These are phyloP conservation scores for Globisporangium rhizosaccharum DNA, from an alignment of 352 stramenopile species.

Conservation along the genomic window DNA sequence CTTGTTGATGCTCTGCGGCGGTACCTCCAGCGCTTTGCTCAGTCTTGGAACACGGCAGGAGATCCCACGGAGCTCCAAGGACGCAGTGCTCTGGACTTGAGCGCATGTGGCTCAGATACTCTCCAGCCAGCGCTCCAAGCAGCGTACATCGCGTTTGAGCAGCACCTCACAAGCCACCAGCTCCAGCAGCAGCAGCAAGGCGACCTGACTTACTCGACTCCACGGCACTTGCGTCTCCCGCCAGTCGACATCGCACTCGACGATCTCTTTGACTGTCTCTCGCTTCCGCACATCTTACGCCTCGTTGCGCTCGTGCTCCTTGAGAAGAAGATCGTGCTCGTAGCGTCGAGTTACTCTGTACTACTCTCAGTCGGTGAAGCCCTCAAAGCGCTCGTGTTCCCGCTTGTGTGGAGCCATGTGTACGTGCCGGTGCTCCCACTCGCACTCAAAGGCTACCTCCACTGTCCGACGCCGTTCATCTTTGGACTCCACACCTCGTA, in stretches of 20 bases:
- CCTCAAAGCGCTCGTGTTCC: constrained; percentile 40
- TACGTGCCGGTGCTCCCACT: constrained; percentile 69
- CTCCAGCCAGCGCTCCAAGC: neutral
- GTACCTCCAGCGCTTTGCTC: constrained; percentile 25
- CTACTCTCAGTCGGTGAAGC: constrained; percentile 53
- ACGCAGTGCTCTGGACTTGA: too few relatives aligned
- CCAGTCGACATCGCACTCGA: constrained; percentile 32
- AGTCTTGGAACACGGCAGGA: neutral
- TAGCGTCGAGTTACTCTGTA: constrained; percentile 61
- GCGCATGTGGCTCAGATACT: too few relatives aligned
- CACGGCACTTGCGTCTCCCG: neutral
- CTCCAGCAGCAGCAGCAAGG: neutral
- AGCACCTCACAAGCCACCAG: neutral
- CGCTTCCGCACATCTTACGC: constrained; percentile 47
- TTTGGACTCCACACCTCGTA: constrained; percentile 70
- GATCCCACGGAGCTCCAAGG: too few relatives aligned
- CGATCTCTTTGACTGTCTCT: constrained; percentile 57
- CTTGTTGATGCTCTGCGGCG: constrained; percentile 44
- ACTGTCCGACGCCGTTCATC: constrained; percentile 76
- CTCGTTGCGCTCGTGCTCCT: constrained; percentile 58
- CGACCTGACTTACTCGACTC: too few relatives aligned
- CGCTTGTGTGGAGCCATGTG: constrained; percentile 73
- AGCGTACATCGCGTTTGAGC: neutral
- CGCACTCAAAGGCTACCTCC: constrained; percentile 53
- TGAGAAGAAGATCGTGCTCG: constrained; percentile 73